These are phyloP conservation scores for Thelonectria rubi DNA, from an alignment of 2,329 filamentous ascomycete genomes.

Conservation along the genomic window DNA sequence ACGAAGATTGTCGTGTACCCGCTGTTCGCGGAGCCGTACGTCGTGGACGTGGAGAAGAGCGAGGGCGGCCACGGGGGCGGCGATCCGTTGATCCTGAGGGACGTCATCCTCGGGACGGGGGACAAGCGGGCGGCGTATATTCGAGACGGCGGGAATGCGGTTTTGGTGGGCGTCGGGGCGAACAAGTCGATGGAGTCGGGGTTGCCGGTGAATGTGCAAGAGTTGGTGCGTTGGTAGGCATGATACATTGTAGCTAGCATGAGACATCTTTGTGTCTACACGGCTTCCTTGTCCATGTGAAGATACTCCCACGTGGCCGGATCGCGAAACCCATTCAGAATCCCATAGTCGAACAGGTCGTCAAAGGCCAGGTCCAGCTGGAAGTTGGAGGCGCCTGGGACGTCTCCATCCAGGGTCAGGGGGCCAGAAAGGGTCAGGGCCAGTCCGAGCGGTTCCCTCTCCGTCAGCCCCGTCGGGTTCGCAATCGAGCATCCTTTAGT, in stretches of 20 bases:
- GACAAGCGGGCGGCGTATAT: slow-evolving; percentile 65
- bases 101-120: slow-evolving; percentile 64
- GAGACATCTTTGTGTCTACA: neutral
- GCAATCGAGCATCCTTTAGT: too few relatives aligned
- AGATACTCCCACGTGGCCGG: slow-evolving; percentile 24
- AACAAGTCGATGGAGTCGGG: slow-evolving; percentile 59
- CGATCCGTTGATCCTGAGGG: slow-evolving; percentile 61
- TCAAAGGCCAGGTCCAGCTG: slow-evolving; percentile 17
- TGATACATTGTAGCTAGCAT: neutral
- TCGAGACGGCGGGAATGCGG: slow-evolving; percentile 66
- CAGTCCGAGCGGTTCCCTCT: neutral
- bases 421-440: neutral
- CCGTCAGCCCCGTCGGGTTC: too few relatives aligned
- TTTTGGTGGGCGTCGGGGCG: slow-evolving; percentile 67
- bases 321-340: slow-evolving; percentile 21
- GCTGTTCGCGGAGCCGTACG: slow-evolving; percentile 64
- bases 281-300: neutral
- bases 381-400: neutral
- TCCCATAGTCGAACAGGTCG: slow-evolving; percentile 22
- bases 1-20: slow-evolving; percentile 59
- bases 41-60: slow-evolving; percentile 61
- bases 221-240: slow-evolving; percentile 32
- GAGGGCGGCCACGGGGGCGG: slow-evolving; percentile 68
- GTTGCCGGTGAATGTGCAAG: slow-evolving; percentile 36
- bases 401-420: slow-evolving; percentile 7